These are phyloP conservation scores for Fusarium odoratissimum DNA, from an alignment of 2,329 filamentous ascomycete species.

Conservation along the genomic window DNA sequence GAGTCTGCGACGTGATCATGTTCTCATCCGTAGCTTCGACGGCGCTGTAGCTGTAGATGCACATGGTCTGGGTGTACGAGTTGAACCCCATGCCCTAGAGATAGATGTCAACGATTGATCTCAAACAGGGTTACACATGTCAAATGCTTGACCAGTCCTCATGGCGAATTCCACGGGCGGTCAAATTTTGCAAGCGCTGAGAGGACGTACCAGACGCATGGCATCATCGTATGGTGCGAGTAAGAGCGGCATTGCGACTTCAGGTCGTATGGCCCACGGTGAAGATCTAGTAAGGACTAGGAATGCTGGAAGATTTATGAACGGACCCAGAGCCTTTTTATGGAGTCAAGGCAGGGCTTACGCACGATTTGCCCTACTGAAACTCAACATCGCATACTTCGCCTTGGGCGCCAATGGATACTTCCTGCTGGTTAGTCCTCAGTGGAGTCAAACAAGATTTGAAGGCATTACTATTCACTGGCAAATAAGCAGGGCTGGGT, in stretches of 20 bases:
- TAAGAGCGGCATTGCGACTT: not conserved
- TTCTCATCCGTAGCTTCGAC: not conserved
- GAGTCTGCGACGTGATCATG: not conserved
- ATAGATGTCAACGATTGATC: not conserved
- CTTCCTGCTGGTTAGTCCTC: not conserved
- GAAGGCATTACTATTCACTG: too few relatives aligned
- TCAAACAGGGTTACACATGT: fast-evolving
- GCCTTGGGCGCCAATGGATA: not conserved
- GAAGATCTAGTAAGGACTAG: fast-evolving
- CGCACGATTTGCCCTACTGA: fast-evolving
- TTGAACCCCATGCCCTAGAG: slow-evolving; percentile 10
- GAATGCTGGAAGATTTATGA: fast-evolving
- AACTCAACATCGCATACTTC: not conserved
- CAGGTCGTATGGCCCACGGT: not conserved
- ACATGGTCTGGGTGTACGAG: slow-evolving; percentile 5
- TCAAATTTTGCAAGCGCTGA: fast-evolving
- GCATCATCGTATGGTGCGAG: slow-evolving; percentile 14
- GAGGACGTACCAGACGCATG: slow-evolving; percentile 15
- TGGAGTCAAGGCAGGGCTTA: not conserved
- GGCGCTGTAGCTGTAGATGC: not conserved
- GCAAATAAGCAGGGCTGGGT: too few relatives aligned
- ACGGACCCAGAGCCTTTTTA: too few relatives aligned
- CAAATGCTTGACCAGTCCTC: fast-evolving
- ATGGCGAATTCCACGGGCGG: fast-evolving
- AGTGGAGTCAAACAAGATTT: not conserved